Base-by-base conservation (phyloP, 495 filamentous ascomycete genomes). In the Penicillium roqueforti region DNA sequence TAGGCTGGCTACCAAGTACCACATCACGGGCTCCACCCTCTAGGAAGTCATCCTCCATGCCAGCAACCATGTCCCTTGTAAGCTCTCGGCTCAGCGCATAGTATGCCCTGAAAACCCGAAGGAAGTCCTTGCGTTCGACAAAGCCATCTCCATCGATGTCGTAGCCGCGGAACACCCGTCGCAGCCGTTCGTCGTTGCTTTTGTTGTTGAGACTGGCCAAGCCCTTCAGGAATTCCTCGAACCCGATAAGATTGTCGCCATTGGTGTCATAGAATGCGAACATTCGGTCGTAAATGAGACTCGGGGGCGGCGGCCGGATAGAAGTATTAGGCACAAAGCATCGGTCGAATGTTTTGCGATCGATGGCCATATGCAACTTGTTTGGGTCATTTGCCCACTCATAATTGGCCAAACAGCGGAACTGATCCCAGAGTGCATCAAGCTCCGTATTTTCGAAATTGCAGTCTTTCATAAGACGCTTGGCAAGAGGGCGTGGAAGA, bases 181-280 rank as follows among this genome's bases (percentile, higher is more conserved):
- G 76, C 25, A 91, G 76, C 25, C 86, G 83, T 60, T 92, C 83
- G 47, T 79, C 72, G 26, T 74, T 75, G 38, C 70, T 76, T 60
- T 87, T 91, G 49, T 86, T 80, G 56, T 88, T 89, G 36, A 95
- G 80, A 56, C 85, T 89, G 0, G 88, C 84, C n/a, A 95, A 78
- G 1, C 88, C 93, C 34, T 83, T 82, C 23, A 96, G 67, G 64
- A 97, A 97, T 60, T 97, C 95, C 47, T 88, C 82, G 59, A 97
- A 97, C n/a, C 89, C 88, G 60, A 99, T 96, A 9, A 95, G 71
- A 8, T 87, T 89, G 61, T 97, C 88, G 29, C 82, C 77, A 62
- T 97, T 89, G 37, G 84, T 87, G 62, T 97, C 95, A 68, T 96
- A 99, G 68, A 96, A 97, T 29, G 87, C 82, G 71, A 99, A 99